Base-by-base conservation (phyloP, 1,284 basidiomycete genomes). In the Hemileia vastatrix region DNA sequence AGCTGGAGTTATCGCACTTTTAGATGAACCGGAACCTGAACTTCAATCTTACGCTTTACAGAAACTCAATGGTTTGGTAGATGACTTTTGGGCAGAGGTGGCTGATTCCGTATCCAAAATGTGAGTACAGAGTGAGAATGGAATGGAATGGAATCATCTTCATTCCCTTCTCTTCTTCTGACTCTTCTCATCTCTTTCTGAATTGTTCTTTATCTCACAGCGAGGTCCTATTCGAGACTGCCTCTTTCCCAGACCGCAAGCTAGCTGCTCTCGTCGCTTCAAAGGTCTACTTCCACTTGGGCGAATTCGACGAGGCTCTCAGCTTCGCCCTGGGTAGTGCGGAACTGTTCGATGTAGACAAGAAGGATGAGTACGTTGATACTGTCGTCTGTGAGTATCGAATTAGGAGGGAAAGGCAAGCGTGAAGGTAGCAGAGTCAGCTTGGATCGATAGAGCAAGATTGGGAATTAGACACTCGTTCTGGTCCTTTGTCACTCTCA, bases 281-380 rank as follows among this genome's bases (percentile, higher is more conserved):
- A 64, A 75, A 75, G 64, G 68, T 74, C 54, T 75, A 72, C 67
- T 75, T 74, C 49, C 70, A 75, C 59, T 68, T 75, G 44, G 74
- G 73, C 48, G 73, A 74, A 67, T 69, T 72, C 54, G 71, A 73
- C 21, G 74, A 75, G 49, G 72, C 74, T 15, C 68, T 75, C 44
- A 70, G 64, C 54, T 74, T 75, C 66, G 74, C 74, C n/a, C 69
- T 75, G 49, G 74, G 73, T 21, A 71, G 72, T 11, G 73, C 68
- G 11, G 58, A 65, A 4, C 64, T 74, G 15, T 75, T 75, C 65
- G 69, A 75, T 59, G 70, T 74, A 18, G 72, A 73, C 52, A 64
- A 68, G 54, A 68, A 67, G 62, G 71, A 72, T 66, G 73, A 75
- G 57, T 75, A 72, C 51, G 70, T 72, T 43, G 72, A 73, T 60